Conservation (phyloP, 768 basidiomycete genomes). For the Neoboletus magnificus region DNA sequence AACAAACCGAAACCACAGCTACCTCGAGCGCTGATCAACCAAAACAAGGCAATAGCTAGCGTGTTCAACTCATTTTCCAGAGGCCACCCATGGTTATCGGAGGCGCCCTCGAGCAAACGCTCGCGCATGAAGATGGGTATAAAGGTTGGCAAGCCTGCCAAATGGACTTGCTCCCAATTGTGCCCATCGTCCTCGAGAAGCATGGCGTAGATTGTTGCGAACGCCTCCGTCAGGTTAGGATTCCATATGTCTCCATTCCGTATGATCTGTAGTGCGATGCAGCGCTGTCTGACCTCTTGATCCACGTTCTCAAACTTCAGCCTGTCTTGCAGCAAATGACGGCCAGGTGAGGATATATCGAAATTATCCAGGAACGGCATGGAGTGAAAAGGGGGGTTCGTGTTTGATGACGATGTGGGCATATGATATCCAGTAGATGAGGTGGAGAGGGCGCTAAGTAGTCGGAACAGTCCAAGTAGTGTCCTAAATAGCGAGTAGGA, state of each 20-base stretch:
- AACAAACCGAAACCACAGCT: background rate
- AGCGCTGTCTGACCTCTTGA: conserved; percentile 45
- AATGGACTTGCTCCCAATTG: conserved; percentile 46
- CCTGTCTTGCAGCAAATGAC: conserved; percentile 33
- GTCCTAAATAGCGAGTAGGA: conserved; percentile 30
- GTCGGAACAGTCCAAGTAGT: conserved; percentile 34
- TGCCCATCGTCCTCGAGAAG: conserved; percentile 52
- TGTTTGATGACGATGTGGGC: conserved; percentile 21
- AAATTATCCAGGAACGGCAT: conserved; percentile 47
- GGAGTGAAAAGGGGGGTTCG: conserved; percentile 34
- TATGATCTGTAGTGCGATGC: conserved; percentile 44
- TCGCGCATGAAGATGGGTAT: conserved; percentile 39
- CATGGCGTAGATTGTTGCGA: conserved; percentile 57
- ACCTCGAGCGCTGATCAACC: conserved; percentile 42
- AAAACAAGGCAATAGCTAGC: conserved; percentile 46
- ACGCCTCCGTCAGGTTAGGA: conserved; percentile 38
- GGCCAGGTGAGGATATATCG: conserved; percentile 41
- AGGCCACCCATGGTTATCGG: conserved; percentile 47
- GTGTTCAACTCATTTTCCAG: conserved; percentile 43
- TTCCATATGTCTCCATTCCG: conserved; percentile 36
- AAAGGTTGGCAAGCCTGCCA: conserved; percentile 42
- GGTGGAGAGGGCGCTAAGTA: conserved; percentile 30
- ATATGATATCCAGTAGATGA: conserved; percentile 34
- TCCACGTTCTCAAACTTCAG: conserved; percentile 34
- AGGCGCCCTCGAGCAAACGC: conserved; percentile 38